A percentile compares a stretch with the other conserved stretches of the same genome.
Evolutionary conservation across 2,329 filamentous ascomycete genomes (phyloP).

Genomic region (Fusarium paranaense): DNA sequence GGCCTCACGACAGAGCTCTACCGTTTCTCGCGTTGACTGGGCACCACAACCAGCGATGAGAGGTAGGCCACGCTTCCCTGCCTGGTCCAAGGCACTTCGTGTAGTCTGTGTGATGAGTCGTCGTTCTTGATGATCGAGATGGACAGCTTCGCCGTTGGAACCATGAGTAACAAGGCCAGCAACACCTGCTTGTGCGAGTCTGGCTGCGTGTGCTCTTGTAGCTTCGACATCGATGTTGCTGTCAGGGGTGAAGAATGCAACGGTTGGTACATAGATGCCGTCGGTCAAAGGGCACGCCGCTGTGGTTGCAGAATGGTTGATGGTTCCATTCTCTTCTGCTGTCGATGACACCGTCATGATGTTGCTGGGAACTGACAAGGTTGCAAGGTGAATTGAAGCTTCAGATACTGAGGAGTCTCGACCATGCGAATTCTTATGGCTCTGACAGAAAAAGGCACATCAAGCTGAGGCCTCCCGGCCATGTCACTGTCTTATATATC

Average conservation of each 20-base stretch:
- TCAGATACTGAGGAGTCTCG: not conserved
- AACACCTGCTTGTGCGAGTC: constrained; percentile 72
- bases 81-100: constrained; percentile 68
- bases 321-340: not conserved
- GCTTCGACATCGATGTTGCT: constrained; percentile 67
- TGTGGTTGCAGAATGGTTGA: not conserved
- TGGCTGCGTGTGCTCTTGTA: constrained; percentile 64
- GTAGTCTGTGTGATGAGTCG: constrained; percentile 71
- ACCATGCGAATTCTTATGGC: not conserved
- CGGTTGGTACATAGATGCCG: constrained; percentile 72
- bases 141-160: constrained; percentile 80
- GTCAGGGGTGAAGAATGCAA: constrained; percentile 69
- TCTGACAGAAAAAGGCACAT: not conserved
- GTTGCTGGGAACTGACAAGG: not conserved
- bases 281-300: not conserved
- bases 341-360: constrained; percentile 19
- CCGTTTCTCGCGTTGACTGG: constrained; percentile 75
- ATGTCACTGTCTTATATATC: not conserved
- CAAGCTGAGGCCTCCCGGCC: not conserved
- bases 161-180: constrained; percentile 77
- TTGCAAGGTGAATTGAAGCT: not conserved
- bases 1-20: constrained; percentile 74
- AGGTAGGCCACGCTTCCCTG: constrained; percentile 66
- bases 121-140: constrained; percentile 74
- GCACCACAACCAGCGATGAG: constrained; percentile 78